These are phyloP conservation scores for Alternaria tenuissima DNA, from an alignment of 2,329 filamentous ascomycete species.

Conservation along the genomic window DNA sequence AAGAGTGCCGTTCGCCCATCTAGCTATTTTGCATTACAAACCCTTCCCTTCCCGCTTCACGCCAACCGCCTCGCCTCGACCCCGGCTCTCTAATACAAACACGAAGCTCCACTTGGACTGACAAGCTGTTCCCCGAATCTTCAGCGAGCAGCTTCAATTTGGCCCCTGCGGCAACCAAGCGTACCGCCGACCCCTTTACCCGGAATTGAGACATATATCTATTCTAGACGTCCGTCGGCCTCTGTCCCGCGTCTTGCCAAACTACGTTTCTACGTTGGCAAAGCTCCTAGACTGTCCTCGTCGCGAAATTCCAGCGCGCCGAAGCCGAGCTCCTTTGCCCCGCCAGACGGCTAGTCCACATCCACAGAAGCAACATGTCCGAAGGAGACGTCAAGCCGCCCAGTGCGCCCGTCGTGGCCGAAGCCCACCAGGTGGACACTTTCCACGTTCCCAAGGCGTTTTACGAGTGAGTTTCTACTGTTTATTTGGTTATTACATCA, in stretches of 20 bases:
- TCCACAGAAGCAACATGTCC: slow-evolving; percentile 50
- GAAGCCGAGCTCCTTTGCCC: slow-evolving; percentile 14
- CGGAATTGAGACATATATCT: slow-evolving; percentile 43
- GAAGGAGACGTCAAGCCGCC: slow-evolving; percentile 53
- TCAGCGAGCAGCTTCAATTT: slow-evolving; percentile 33
- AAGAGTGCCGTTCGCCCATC: slow-evolving; percentile 33
- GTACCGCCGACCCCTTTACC: slow-evolving; percentile 48
- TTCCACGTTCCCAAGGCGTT: slow-evolving; percentile 66
- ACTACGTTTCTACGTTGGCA: slow-evolving; percentile 4
- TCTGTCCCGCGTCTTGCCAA: slow-evolving; percentile 12
- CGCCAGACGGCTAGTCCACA: slow-evolving; percentile 11
- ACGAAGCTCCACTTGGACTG: slow-evolving; percentile 35
- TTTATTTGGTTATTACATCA: slow-evolving; percentile 32
- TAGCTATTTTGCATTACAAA: slow-evolving; percentile 5
- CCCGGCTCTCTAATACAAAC: slow-evolving; percentile 4
- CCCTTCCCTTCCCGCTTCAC: neutral
- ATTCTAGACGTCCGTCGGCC: slow-evolving; percentile 15
- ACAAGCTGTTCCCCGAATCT: slow-evolving; percentile 37
- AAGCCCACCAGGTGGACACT: slow-evolving; percentile 80
- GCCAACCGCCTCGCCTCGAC: slow-evolving; percentile 1
- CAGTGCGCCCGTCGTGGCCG: slow-evolving; percentile 66
- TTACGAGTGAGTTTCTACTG: slow-evolving; percentile 47
- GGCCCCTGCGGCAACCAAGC: slow-evolving; percentile 40
- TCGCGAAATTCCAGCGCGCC: slow-evolving; percentile 19
- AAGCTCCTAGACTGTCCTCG: slow-evolving; percentile 5